Base-by-base conservation (phyloP, 495 filamentous ascomycete genomes). In the Chaetomium tenue region DNA sequence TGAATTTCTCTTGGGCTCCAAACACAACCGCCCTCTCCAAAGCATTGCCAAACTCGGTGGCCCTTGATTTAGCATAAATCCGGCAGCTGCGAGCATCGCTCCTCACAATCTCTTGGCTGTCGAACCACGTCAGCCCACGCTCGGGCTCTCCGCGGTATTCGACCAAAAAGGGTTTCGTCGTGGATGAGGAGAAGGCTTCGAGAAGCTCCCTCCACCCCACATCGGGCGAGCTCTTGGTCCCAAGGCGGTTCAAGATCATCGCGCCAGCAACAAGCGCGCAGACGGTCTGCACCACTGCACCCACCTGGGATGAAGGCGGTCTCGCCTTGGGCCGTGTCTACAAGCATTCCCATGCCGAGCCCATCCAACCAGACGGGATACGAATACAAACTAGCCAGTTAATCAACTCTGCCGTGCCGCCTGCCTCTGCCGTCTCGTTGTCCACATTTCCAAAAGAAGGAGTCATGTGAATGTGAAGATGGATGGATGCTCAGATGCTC, bases 51-150 rank as follows among this genome's bases (percentile, higher is more conserved):
- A 51, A 37, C 48, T 65, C 60, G 68, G 71, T 39, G 15, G 15
- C 13, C 23, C 63, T 13, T 63, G 60, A 72, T 75, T 75, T 75
- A 75, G 72, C 71, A 75, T 75, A 75, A 75, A 75, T 56, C 68
- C 69, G 64, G 44, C 67, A 66, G 63, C 64, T 42, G 71, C 33
- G 6, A 37, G 33, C 33, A 37, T 12, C 33, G 33, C 62, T 68
- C 69, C 67, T 69, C 60, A 63, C 60, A 73, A 73, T 72, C 67
- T 74, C 70, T 66, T 60, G 52, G 60, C 57, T 58, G 58, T 64
- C 61, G 61, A 66, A 55, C 66, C 53, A 46, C 61, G 47, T 60
- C 56, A 55, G 61, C 51, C 69, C 56, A 65, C 57, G 50, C 56
- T 64, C 63, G 70, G 60, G 58, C 52, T 59, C 62, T 58, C 57